Base-by-base conservation (phyloP, 2,329 filamentous ascomycete species). In the Phialophora tarda region DNA sequence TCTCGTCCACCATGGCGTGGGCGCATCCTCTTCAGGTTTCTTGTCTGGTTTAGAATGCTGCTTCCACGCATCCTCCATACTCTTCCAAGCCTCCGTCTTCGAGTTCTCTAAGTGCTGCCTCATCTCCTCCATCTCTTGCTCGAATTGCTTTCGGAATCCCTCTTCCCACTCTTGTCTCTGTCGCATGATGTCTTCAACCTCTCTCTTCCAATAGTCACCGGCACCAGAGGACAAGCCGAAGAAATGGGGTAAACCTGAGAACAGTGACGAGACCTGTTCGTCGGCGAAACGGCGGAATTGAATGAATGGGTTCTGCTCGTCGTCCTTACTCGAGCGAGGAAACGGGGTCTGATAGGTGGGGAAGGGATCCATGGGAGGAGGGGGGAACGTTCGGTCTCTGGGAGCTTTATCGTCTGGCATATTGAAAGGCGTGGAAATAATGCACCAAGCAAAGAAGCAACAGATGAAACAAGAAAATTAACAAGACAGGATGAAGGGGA, bases 281-380 rank as follows among this genome's bases (percentile, higher is more conserved):
- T 89, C 86, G 63, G 86, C 84, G 74, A 85, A 87, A 68, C 83
- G 84, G 71, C 86, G 86, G 77, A 88, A 88, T 32, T 82, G 79
- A 63, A 86, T 82, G 75, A 88, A 88, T 0, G 86, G 85, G 66
- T 87, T 87, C 59, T 51, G 48, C 66, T 80, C 76, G 65, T 79
- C 74, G 60, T 80, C 75, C 61, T 69, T 71, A 38, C 66, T 65
- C 61, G 70, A 67, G 17, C 71, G 69, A 56, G 71, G 64, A 44
- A 67, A 73, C n/a, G 71, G 71, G 12, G 70, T 71, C 59, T 72
- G 70, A 51, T 72, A 72, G 38, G 68, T 70, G 47, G 70, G 67
- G 64, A 72, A 73, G n/a, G 71, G 71, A 50, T 73, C 71, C 59
- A 69, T 65, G 28, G 71, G 71, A 59, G 71, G 71, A 59, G 71